A percentile compares a stretch with the other conserved stretches of the same genome.
phyloP scores from a whole-genome alignment of 148 eudicot species.

The Simmondsia chinensis region DNA sequence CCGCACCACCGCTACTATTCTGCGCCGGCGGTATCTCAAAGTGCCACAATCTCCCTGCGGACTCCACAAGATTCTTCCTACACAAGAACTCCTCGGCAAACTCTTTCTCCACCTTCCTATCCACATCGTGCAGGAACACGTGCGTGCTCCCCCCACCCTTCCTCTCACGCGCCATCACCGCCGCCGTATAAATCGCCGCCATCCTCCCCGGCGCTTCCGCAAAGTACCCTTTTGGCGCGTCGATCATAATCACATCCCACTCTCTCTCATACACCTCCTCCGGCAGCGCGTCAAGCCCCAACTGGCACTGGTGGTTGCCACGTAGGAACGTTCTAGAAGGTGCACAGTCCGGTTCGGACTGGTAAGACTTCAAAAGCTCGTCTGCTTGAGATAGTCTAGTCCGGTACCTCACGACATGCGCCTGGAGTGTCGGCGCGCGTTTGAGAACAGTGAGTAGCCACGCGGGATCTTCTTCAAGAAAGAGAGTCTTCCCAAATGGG shows the following conservation, averaged over 20 bases:
- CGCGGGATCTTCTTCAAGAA: conserved; percentile 29
- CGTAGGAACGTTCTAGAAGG: conserved; percentile 5
- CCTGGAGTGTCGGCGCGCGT: conserved; percentile 19
- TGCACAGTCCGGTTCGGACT: conserved; percentile 17
- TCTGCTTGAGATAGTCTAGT: conserved; percentile 20
- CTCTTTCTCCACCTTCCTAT: conserved; percentile 26
- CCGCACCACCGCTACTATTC: neutral
- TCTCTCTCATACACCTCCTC: conserved; percentile 32
- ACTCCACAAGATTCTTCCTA: conserved; percentile 22
- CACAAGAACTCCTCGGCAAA: conserved; percentile 42
- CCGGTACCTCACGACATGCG: conserved; percentile 18
- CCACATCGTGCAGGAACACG: conserved; percentile 35
- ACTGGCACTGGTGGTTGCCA: conserved; percentile 13
- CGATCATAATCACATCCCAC: conserved; percentile 49
- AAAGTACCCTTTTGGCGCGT: conserved; percentile 36
- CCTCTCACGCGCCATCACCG: conserved; percentile 34
- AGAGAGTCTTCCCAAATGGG: conserved; percentile 27
- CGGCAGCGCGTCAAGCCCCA: conserved; percentile 19
- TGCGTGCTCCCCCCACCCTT: conserved; percentile 25
- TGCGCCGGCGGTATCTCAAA: conserved; percentile 28
- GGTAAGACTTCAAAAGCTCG: conserved; percentile 6
- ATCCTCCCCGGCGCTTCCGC: conserved; percentile 36
- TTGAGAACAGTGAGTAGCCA: conserved; percentile 22
- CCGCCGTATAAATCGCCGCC: conserved; percentile 37
- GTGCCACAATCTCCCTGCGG: conserved; percentile 39